phyloP scores from a whole-genome alignment of 2,329 filamentous ascomycete species.

The Tolypocladium album region DNA sequence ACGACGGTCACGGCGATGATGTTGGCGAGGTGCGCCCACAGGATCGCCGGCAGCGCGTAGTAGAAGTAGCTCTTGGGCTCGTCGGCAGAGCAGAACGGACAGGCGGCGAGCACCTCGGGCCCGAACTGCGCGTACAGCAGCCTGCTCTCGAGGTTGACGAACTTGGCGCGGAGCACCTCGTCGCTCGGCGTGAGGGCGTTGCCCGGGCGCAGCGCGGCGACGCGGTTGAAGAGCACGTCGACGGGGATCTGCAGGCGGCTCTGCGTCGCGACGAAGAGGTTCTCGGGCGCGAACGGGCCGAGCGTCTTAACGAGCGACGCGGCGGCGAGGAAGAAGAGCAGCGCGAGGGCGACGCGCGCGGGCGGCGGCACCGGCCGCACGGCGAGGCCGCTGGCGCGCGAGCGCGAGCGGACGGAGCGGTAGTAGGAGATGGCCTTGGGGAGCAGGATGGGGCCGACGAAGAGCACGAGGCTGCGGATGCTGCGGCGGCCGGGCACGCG shows the following conservation, averaged over 20 bases:
- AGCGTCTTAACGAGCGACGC: constrained; percentile 48
- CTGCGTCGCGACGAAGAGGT: constrained; percentile 67
- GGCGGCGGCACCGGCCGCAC: constrained; percentile 43
- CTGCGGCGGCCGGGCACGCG: constrained; percentile 18
- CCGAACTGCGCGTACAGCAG: constrained; percentile 80
- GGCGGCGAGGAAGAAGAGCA: constrained; percentile 42
- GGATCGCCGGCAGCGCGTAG: constrained; percentile 65
- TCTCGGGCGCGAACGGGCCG: constrained; percentile 60
- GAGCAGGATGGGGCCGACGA: constrained; percentile 62
- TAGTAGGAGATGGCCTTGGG: constrained; percentile 57
- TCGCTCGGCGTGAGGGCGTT: constrained; percentile 46
- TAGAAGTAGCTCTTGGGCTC: constrained; percentile 62
- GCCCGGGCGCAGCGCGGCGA: constrained; percentile 44
- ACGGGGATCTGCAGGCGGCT: constrained; percentile 79
- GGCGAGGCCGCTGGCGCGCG: constrained; percentile 30
- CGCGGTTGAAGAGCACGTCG: constrained; percentile 72
- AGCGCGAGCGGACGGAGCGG: constrained; percentile 38
- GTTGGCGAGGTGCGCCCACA: constrained; percentile 73
- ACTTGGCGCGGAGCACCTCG: constrained; percentile 52
- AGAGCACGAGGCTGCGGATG: constrained; percentile 44
- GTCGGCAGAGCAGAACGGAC: constrained; percentile 72
- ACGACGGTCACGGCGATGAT: constrained; percentile 59
- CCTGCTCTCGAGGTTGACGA: constrained; percentile 61
- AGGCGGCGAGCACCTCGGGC: constrained; percentile 59
- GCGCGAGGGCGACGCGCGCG: constrained; percentile 45